A percentile compares a stretch with the other conserved stretches of the same genome.
phyloP scores from a whole-genome alignment of 2,329 filamentous ascomycete genomes.

The Hortaea sp. region DNA sequence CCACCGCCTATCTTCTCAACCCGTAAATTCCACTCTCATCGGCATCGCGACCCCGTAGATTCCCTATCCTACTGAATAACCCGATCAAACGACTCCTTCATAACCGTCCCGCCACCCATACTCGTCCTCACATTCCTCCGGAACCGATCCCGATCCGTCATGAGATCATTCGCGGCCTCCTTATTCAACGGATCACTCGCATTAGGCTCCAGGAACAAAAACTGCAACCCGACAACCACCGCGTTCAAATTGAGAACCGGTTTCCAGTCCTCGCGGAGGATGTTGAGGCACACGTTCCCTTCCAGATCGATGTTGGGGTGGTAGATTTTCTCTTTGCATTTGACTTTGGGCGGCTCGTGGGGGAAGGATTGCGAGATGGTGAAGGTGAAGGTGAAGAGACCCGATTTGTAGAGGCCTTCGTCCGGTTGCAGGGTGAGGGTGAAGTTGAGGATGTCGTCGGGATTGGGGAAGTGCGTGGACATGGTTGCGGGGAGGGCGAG shows the following conservation, averaged over 20 bases:
- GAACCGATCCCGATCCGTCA: slow-evolving; percentile 76
- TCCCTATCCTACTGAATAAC: slow-evolving; percentile 51
- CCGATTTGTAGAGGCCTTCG: slow-evolving; percentile 81
- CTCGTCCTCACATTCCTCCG: slow-evolving; percentile 78
- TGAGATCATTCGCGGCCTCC: slow-evolving; percentile 87
- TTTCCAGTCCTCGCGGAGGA: slow-evolving; percentile 97
- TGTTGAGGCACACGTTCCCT: slow-evolving; percentile 96
- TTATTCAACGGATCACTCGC: slow-evolving; percentile 97
- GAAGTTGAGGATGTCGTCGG: slow-evolving; percentile 80
- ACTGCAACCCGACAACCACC: slow-evolving; percentile 89
- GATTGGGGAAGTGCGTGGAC: slow-evolving; percentile 70
- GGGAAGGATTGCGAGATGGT: slow-evolving; percentile 91
- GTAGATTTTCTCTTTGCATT: slow-evolving; percentile 96
- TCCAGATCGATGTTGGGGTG: slow-evolving; percentile 98
- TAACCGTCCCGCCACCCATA: slow-evolving; percentile 72
- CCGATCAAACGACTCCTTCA: slow-evolving; percentile 63
- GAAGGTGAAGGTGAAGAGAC: slow-evolving; percentile 82
- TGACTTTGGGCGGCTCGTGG: slow-evolving; percentile 94
- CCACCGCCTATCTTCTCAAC: too few species aligned
- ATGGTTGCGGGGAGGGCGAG: slow-evolving; percentile 69
- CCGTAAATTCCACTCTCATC: too few species aligned
- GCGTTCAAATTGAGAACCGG: slow-evolving; percentile 94
- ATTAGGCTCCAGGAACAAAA: slow-evolving; percentile 95
- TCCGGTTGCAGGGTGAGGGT: slow-evolving; percentile 72
- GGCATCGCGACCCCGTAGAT: too few species aligned